Conservation (phyloP, 148 eudicot genomes). For the Linanthus parryae region DNA sequence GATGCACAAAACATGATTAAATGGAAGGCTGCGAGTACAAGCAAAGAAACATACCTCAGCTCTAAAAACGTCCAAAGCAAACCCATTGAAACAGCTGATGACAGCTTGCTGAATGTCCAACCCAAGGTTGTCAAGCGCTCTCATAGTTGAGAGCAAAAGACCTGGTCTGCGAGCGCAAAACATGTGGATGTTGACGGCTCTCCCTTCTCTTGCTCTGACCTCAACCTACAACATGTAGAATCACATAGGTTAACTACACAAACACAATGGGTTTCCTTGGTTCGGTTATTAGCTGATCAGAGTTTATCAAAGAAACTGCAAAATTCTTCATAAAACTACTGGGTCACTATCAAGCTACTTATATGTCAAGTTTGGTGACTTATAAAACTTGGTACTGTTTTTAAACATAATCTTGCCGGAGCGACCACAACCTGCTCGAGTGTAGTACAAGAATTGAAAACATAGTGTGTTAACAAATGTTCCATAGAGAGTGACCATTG, state of each 20-base stretch:
- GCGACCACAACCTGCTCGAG: too few species aligned
- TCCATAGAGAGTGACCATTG: too few species aligned
- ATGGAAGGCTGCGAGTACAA: too few species aligned
- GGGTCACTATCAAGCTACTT: too few species aligned
- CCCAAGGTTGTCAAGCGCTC: slow-evolving; percentile 64
- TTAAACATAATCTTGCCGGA: too few species aligned
- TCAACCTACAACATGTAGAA: slow-evolving; percentile 33
- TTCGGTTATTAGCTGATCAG: too few species aligned
- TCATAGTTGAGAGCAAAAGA: slow-evolving; percentile 52
- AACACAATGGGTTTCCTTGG: neutral
- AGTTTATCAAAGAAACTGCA: too few species aligned
- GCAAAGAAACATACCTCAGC: slow-evolving; percentile 43
- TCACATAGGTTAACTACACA: neutral
- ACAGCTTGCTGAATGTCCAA: slow-evolving; percentile 75
- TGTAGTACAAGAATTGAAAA: too few species aligned
- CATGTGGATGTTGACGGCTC: slow-evolving; percentile 78
- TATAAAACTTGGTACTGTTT: too few species aligned
- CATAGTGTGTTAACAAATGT: too few species aligned
- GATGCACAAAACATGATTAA: neutral
- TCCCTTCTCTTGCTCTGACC: slow-evolving; percentile 61
- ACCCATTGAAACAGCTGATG: slow-evolving; percentile 75
- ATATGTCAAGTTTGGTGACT: too few species aligned
- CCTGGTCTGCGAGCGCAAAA: slow-evolving; percentile 76
- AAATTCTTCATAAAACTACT: too few species aligned
- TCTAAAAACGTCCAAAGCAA: slow-evolving; percentile 66